These are phyloP conservation scores for Rhizophora mangle DNA, from an alignment of 345 rosid species.

Conservation along the genomic window DNA sequence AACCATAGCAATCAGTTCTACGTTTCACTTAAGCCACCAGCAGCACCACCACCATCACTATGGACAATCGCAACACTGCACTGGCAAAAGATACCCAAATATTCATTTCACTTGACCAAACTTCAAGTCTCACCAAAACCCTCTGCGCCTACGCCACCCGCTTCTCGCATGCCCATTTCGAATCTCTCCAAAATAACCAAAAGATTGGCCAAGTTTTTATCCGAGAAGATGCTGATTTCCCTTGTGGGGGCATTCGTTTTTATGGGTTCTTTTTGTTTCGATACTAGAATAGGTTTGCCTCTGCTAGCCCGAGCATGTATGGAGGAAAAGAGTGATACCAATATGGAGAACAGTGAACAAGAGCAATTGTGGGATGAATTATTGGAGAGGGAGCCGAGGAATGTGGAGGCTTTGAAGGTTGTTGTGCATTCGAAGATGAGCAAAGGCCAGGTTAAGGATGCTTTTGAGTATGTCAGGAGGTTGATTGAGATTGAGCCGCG, in stretches of 20 bases:
- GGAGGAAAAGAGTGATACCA: conserved; percentile 30
- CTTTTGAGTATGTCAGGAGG: conserved; percentile 59
- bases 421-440: conserved; percentile 74
- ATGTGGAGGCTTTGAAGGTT: conserved; percentile 71
- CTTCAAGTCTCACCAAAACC: conserved; percentile 23
- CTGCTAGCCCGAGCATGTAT: conserved; percentile 25
- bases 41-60: neutral
- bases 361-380: conserved; percentile 60
- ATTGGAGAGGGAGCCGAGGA: conserved; percentile 62
- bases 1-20: neutral
- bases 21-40: conserved; percentile 8
- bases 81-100: conserved; percentile 9
- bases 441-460: conserved; percentile 59
- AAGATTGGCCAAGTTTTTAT: conserved; percentile 18
- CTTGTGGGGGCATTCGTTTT: conserved; percentile 60
- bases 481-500: conserved; percentile 57
- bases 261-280: conserved; percentile 40
- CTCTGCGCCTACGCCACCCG: conserved; percentile 13
- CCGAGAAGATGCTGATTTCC: conserved; percentile 40
- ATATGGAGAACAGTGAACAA: conserved; percentile 37
- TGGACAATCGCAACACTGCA: conserved; percentile 2
- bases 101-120: conserved; percentile 17
- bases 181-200: conserved; percentile 14
- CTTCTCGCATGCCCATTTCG: conserved; percentile 21
- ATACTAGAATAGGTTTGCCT: conserved; percentile 46